Conservation (phyloP, 2,329 filamentous ascomycete genomes). For the Aspergillus hortae region DNA sequence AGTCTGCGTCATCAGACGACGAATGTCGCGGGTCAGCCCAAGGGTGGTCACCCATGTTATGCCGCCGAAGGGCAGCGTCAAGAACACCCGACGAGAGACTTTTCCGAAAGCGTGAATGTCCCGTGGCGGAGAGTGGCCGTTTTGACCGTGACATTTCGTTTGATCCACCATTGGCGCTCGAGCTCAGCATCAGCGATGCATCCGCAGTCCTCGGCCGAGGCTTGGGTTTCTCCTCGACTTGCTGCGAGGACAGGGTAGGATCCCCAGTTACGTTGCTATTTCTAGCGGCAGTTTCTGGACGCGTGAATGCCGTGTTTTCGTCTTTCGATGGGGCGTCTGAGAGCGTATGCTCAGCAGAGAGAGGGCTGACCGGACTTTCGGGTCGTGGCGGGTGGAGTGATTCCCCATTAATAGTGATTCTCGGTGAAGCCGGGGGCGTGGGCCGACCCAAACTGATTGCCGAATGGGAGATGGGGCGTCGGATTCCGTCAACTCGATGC, state of each 20-base stretch:
- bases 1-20: conserved; percentile 27
- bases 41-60: conserved; percentile 18
- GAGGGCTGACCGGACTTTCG: conserved; percentile 14
- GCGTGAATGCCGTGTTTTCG: conserved; percentile 59
- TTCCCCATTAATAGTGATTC: conserved; percentile 15
- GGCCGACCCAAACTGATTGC: conserved; percentile 25
- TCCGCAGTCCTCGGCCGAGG: conserved; percentile 45
- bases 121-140: conserved; percentile 41
- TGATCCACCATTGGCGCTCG: conserved; percentile 13
- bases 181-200: conserved; percentile 32
- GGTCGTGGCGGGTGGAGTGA: conserved; percentile 8
- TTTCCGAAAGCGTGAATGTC: conserved; percentile 28
- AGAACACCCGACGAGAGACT: conserved; percentile 28
- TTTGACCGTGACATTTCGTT: conserved; percentile 26
- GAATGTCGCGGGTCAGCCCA: conserved; percentile 23
- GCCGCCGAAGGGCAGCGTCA: conserved; percentile 21
- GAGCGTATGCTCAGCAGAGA: conserved; percentile 69
- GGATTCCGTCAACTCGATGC: conserved; percentile 24
- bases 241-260: conserved; percentile 40
- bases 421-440: conserved; percentile 33
- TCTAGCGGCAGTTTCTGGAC: conserved; percentile 68
- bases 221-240: conserved; percentile 24
- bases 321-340: conserved; percentile 76
- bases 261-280: conserved; percentile 52
- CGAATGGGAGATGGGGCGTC: conserved; percentile 33